Base-by-base conservation (phyloP, 2,329 filamentous ascomycete species). In the Monosporascus sp. region DNA sequence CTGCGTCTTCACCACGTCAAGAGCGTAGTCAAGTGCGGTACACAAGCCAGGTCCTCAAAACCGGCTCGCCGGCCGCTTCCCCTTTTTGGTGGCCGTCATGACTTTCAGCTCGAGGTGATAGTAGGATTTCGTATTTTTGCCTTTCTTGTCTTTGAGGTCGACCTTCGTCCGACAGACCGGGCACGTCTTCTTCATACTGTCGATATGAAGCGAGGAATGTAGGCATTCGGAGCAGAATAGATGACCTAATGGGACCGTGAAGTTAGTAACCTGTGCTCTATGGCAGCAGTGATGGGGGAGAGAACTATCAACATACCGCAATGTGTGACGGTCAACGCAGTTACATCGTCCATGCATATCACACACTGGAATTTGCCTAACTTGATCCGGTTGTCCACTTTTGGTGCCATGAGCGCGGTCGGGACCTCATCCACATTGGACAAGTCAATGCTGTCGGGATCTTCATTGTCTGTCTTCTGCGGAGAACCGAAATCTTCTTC, bases 341-440 rank as follows among this genome's bases (percentile, higher is more conserved):
- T 78, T 26, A 75, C 78, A 56, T 82, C 75, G 55, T 87, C 84
- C 81, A 87, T 84, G 68, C 84, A 87, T 54, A 87, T 87, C 44
- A 84, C 81, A 57, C 84, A 87, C 67, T 86, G 81, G 48, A 86
- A 84, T 4, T 73, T 72, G 45, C 75, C 72, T 17, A 87, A 67
- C 65, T 80, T 82, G 62, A 75, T 66, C 49, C 69, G 74, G 11
- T 77, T 79, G 49, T 80, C 78, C 49, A 73, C 71, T 51, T 76
- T 71, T 11, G 73, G 73, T 55, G 73, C 71, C 54, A 70, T 68
- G n/a, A 76, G 65, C 48, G 77, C 69, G 11, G 72, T 65, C 0
- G 75, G 75, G 2, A 78, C 68, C 38, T 75, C 73, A 11, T 73
- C 74, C 5, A 70, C 68, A 55, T 75, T 73, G 2, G 70, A 71